Evolutionary conservation across 345 rosid species (phyloP), one percentile per base, ranked within the genome.

Genomic region (Acer negundo): DNA sequence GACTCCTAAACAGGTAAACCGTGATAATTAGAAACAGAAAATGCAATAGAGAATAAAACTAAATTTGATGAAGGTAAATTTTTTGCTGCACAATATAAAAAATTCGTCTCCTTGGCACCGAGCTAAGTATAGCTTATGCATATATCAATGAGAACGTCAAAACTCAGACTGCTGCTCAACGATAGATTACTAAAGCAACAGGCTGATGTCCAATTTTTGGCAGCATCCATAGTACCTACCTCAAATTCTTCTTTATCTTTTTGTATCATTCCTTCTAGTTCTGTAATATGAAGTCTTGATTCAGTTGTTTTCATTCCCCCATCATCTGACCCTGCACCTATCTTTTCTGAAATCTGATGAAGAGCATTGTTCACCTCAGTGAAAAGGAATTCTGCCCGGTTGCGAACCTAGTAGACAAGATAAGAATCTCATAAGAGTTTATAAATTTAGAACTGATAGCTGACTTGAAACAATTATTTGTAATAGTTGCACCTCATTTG

Each of bases 221-320:
- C 55, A 73, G 56, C 68, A 44, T 74, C n/a, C 56, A 72, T 63
- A 70, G 26, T 22, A 78, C 38, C 72, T 85, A 94, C 99, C 99
- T 91, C 88, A 82, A 91, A 85, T 80, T 92, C 99, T 75, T 74
- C 85, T 84, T 83, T 92, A 82, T 90, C 92, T 76, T 86, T 87
- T 73, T 90, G 88, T 63, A 91, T 88, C 80, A 85, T 83, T 73
- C 47, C 79, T 84, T 90, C 91, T 83, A 91, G 88, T 81, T 90
- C 94, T 74, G 84, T 84, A 55, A 90, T 78, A 56, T 65, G 78
- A 68, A 82, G 76, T 77, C 82, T 86, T 24, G 70, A 69, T 70
- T 89, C 84, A 20, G 80, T 55, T 55, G 56, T 75, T 83, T 79
- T 86, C 55, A 53, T 31, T 62, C 82, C 66, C 69, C 79, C 77